Evolutionary conservation across 2,329 filamentous ascomycete genomes (phyloP).

Genomic region (Paradendryphiella salina): DNA sequence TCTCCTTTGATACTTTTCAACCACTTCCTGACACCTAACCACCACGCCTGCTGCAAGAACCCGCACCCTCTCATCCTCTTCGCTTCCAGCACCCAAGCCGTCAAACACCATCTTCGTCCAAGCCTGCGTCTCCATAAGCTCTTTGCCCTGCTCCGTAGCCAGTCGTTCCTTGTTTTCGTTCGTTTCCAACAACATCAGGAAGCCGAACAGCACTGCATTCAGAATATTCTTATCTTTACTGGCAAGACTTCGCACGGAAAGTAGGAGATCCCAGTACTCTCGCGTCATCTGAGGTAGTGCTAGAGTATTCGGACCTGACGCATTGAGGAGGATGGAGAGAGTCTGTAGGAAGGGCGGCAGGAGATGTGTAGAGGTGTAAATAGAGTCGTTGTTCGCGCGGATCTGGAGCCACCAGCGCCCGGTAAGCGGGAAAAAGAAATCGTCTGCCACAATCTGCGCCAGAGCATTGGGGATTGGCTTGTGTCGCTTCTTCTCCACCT

Average conservation of each 20-base stretch:
- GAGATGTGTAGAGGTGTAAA: constrained; percentile 74
- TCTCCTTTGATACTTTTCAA: constrained; percentile 77
- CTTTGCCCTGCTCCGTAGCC: constrained; percentile 72
- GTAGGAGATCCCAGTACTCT: constrained; percentile 82
- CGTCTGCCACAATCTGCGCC: constrained; percentile 71
- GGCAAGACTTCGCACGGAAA: constrained; percentile 63
- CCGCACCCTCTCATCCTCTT: constrained; percentile 78
- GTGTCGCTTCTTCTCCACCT: constrained; percentile 62
- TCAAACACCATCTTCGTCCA: constrained; percentile 83
- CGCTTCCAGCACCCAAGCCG: constrained; percentile 46
- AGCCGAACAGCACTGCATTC: constrained; percentile 74
- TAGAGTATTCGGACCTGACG: constrained; percentile 77
- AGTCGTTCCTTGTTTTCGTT: constrained; percentile 74
- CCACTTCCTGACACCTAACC: constrained; percentile 76
- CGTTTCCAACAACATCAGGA: constrained; percentile 79
- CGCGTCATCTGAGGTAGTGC: constrained; percentile 77
- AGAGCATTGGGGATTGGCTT: constrained; percentile 74
- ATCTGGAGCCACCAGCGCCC: constrained; percentile 73
- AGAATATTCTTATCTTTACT: constrained; percentile 65
- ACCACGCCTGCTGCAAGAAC: constrained; percentile 76
- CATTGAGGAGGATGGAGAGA: constrained; percentile 77
- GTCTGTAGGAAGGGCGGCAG: constrained; percentile 84
- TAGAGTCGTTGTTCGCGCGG: constrained; percentile 57
- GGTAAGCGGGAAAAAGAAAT: constrained; percentile 85
- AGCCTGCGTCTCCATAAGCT: constrained; percentile 82